Evolutionary conservation across 2,329 filamentous ascomycete species (phyloP).

Genomic region (Penicillium sp.): DNA sequence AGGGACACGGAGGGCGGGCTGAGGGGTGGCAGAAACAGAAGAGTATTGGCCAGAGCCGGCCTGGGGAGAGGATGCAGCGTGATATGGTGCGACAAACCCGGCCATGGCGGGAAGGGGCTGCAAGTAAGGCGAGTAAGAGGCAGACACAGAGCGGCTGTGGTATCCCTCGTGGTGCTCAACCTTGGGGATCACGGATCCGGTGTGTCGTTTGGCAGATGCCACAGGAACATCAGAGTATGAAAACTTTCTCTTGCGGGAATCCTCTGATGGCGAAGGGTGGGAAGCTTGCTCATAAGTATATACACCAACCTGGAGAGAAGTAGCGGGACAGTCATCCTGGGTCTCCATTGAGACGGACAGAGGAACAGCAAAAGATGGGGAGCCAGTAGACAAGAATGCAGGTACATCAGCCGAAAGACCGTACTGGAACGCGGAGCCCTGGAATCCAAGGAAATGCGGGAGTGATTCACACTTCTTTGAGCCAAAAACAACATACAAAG

Average conservation of each 20-base stretch:
- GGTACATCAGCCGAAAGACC: slow-evolving; percentile 72
- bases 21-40: slow-evolving; percentile 40
- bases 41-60: slow-evolving; percentile 45
- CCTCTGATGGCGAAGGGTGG: slow-evolving; percentile 41
- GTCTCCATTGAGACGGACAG: slow-evolving; percentile 62
- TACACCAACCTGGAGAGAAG: slow-evolving; percentile 57
- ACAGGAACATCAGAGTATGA: slow-evolving; percentile 51
- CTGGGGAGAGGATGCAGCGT: slow-evolving; percentile 42
- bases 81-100: slow-evolving; percentile 42
- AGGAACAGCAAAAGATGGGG: slow-evolving; percentile 56
- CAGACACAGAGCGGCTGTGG: slow-evolving; percentile 50
- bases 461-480: slow-evolving; percentile 68
- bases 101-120: slow-evolving; percentile 49
- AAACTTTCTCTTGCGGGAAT: slow-evolving; percentile 58
- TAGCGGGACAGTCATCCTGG: slow-evolving; percentile 52
- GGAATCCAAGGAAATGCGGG: slow-evolving; percentile 59
- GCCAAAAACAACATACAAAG: slow-evolving; percentile 74
- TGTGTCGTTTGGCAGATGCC: slow-evolving; percentile 49
- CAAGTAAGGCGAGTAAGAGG: slow-evolving; percentile 52
- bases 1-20: slow-evolving; percentile 48
- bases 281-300: slow-evolving; percentile 60
- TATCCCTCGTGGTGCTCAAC: slow-evolving; percentile 54
- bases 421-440: slow-evolving; percentile 66
- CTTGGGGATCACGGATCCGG: slow-evolving; percentile 49
- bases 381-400: slow-evolving; percentile 58